phyloP scores from a whole-genome alignment of 1,284 basidiomycete species.

The Peniophora sp. region DNA sequence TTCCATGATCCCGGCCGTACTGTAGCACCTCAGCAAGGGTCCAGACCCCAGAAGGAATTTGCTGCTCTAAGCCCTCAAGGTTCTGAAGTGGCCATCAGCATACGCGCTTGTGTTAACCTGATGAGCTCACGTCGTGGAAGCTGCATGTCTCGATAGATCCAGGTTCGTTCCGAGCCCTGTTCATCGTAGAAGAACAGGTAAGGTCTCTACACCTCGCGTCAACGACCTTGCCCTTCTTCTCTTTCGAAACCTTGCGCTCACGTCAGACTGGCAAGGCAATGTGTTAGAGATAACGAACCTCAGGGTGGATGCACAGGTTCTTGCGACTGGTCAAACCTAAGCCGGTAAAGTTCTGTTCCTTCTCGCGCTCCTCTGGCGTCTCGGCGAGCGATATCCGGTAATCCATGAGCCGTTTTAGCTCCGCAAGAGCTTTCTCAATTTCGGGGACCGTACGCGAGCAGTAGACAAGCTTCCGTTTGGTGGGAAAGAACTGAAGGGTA shows the following conservation, averaged over 20 bases:
- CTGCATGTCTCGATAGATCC: slow-evolving; percentile 90
- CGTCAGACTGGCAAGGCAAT: not conserved
- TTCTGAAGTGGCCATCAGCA: slow-evolving; percentile 34
- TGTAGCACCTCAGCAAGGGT: slow-evolving; percentile 92
- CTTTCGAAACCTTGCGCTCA: slow-evolving; percentile 70
- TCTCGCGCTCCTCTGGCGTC: slow-evolving; percentile 66
- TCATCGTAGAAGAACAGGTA: slow-evolving; percentile 80
- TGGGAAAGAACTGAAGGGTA: slow-evolving; percentile 73
- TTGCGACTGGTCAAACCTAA: slow-evolving; percentile 93
- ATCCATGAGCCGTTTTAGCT: slow-evolving; percentile 91
- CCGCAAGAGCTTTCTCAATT: slow-evolving; percentile 97
- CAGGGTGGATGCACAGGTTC: slow-evolving; percentile 95
- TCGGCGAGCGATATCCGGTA: slow-evolving; percentile 74
- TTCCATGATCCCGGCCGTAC: slow-evolving; percentile 78
- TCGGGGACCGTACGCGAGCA: slow-evolving; percentile 99
- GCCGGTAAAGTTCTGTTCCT: slow-evolving; percentile 82
- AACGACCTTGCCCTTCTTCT: slow-evolving; percentile 97
- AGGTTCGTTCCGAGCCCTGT: slow-evolving; percentile 83
- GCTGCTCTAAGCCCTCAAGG: slow-evolving; percentile 71
- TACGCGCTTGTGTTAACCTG: not conserved
- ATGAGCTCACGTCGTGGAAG: slow-evolving; percentile 81
- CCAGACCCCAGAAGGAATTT: slow-evolving; percentile 87
- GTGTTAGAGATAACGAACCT: slow-evolving; percentile 41
- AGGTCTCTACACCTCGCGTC: slow-evolving; percentile 96
- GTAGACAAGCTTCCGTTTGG: slow-evolving; percentile 92